A percentile compares a stretch with the other conserved stretches of the same genome.
Conservation (phyloP, 2,329 filamentous ascomycete species). For the Xylaria sp. region DNA sequence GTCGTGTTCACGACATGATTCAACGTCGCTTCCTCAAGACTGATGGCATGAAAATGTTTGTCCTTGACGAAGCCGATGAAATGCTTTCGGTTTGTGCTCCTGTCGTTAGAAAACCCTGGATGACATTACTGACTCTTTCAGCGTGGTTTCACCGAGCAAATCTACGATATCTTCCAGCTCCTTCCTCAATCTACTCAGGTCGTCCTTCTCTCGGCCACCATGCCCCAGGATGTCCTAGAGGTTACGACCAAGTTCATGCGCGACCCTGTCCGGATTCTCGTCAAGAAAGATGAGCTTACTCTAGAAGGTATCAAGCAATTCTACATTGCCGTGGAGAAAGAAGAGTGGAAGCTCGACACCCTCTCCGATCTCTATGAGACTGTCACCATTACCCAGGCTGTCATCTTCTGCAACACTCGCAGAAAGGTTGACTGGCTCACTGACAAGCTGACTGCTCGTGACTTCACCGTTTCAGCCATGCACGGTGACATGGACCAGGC, state of each 20-base stretch:
- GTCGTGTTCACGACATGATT: constrained; percentile 99
- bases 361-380: constrained; percentile 99
- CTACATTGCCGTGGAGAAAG: constrained; percentile 99
- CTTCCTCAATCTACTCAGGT: constrained; percentile 98
- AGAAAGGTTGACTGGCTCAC: constrained; percentile 99
- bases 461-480: constrained; percentile 99
- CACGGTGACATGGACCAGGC: constrained; percentile 99
- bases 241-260: constrained; percentile 99
- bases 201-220: constrained; percentile 96
- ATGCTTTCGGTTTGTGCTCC: constrained; percentile 83
- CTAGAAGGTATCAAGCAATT: constrained; percentile 99
- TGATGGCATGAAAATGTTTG: constrained; percentile 99
- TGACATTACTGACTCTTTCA: constrained; percentile 57
- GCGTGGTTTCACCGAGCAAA: constrained; percentile 99
- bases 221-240: constrained; percentile 98
- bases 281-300: constrained; percentile 99
- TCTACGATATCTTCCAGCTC: constrained; percentile 99
- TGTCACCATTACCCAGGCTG: constrained; percentile 98
- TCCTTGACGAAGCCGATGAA: constrained; percentile 99
- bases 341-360: constrained; percentile 99
- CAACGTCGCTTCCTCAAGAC: constrained; percentile 97
- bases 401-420: constrained; percentile 99
- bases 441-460: constrained; percentile 97
- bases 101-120: neutral
- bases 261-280: constrained; percentile 97